Evolutionary conservation across 192 early-diverging fungal genomes (phyloP), one percentile per base, ranked within the genome.

Genomic region (Coemansia sp.): DNA sequence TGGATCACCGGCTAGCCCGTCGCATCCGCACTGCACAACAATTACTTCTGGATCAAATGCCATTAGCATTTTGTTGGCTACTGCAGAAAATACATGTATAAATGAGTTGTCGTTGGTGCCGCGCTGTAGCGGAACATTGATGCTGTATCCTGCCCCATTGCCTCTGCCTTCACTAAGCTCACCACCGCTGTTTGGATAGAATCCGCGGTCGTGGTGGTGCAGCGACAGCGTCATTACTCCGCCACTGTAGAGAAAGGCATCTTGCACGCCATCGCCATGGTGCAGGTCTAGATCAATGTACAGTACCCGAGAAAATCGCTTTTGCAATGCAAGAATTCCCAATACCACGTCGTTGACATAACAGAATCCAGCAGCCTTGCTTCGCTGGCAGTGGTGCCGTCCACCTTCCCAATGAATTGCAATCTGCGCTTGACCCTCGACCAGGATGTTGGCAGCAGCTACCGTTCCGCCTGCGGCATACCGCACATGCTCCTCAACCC

Each of bases 331-430:
- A 41, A 97, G 86, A 32, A 94, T 97, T 5, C 91, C 95, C 3
- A 99, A 81, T 3, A 97, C 95, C 67, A 97, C 94, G 66, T 99
- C 97, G 70, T 99, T 99, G 11, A 98, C 92, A 70, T 95, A 99
- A 72, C 97, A 99, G 71, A 98, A 99, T 4, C 97, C 97, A 47
- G 90, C 87, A 1, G 97, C 97, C 58, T 93, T 92, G 56, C 68
- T 75, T 35, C 91, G 87, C 59, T 92, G 90, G 19, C 91, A 92
- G 65, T 98, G 97, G 81, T 99, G 95, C 24, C 98, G 83, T 11
- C 97, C 97, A 64, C 97, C 97, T 21, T 92, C 93, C 97, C 97
- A 99, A 75, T 99, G 95, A 38, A 99, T 90, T 15, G 73, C 82
- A 6, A 73, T 47, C 1, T 52, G 61, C 6, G 73, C 55, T 9